Evolutionary conservation across 768 basidiomycete species (phyloP).

Genomic region (Pisolithus tinctorius): DNA sequence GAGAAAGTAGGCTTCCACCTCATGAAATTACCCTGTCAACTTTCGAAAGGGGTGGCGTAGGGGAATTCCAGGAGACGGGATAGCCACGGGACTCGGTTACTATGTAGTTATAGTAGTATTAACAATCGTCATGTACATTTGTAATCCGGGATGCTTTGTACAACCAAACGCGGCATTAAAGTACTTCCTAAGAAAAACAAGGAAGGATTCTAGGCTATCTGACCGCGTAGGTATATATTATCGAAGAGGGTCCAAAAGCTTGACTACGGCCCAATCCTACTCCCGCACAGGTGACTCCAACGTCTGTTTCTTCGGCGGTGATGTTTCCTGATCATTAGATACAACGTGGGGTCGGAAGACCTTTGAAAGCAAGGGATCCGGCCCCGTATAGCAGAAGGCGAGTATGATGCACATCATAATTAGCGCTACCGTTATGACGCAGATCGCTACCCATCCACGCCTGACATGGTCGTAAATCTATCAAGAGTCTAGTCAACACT

Average conservation of each 20-base stretch:
- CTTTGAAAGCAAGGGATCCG: conserved; percentile 32
- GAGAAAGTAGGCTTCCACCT: not conserved
- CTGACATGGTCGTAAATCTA: conserved; percentile 54
- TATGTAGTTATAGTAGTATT: not conserved
- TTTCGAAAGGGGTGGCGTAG: not conserved
- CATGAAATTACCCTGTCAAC: not conserved
- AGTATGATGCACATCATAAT: conserved; percentile 34
- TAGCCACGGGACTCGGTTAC: not conserved
- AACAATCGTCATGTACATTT: no score
- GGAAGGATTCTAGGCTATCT: no score
- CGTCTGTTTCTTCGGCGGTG: conserved; percentile 4
- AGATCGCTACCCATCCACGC: conserved; percentile 57
- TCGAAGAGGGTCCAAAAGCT: not conserved
- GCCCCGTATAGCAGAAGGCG: conserved; percentile 44
- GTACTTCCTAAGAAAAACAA: no score
- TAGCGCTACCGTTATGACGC: conserved; percentile 40
- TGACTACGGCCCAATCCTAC: not conserved
- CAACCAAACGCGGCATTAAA: no score
- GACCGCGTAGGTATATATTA: no score
- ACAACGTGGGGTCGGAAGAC: conserved; percentile 16
- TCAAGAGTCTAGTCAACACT: conserved; percentile 1
- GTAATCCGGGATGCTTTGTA: no score
- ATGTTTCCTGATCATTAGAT: conserved; percentile 3
- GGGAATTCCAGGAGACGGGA: not conserved
- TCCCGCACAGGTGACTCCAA: not conserved